Evolutionary conservation across 1,284 basidiomycete genomes (phyloP).

Genomic region (Laetiporus sulphureus): DNA sequence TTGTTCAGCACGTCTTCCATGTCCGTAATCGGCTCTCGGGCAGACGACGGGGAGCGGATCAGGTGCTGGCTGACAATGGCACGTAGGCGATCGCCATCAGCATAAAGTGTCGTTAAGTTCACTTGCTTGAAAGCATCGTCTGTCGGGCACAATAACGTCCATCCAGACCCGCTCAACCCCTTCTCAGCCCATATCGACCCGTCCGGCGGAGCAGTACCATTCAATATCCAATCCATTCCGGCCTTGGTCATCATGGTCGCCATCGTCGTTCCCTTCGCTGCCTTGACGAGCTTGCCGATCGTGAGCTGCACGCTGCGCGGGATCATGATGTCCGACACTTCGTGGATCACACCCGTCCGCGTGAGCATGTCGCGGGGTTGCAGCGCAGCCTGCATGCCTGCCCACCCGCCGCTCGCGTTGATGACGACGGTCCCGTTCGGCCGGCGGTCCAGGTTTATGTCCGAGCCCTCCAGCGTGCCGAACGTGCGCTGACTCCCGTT

Average conservation of each 20-base stretch:
- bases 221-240: slow-evolving; percentile 85
- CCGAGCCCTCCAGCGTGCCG: slow-evolving; percentile 67
- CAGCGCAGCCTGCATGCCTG: slow-evolving; percentile 55
- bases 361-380: slow-evolving; percentile 67
- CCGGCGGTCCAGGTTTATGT: slow-evolving; percentile 52
- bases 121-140: slow-evolving; percentile 90
- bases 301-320: slow-evolving; percentile 86
- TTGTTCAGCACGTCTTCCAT: slow-evolving; percentile 41
- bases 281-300: slow-evolving; percentile 84
- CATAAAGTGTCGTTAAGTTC: slow-evolving; percentile 78
- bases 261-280: slow-evolving; percentile 87
- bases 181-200: slow-evolving; percentile 51
- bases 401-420: slow-evolving; percentile 70
- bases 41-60: slow-evolving; percentile 46
- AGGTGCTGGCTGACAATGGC: slow-evolving; percentile 86
- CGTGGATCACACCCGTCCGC: slow-evolving; percentile 87
- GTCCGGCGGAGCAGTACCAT: slow-evolving; percentile 74
- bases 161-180: slow-evolving; percentile 44
- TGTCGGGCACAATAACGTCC: slow-evolving; percentile 86
- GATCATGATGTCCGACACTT: slow-evolving; percentile 82
- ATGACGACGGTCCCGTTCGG: slow-evolving; percentile 44
- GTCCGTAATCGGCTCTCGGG: slow-evolving; percentile 15
- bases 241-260: slow-evolving; percentile 75
- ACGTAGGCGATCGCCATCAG: slow-evolving; percentile 52
- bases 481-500: slow-evolving; percentile 65